These are phyloP conservation scores for Metschnikowia continentalis DNA, from an alignment of 805 yeast species.

Conservation along the genomic window DNA sequence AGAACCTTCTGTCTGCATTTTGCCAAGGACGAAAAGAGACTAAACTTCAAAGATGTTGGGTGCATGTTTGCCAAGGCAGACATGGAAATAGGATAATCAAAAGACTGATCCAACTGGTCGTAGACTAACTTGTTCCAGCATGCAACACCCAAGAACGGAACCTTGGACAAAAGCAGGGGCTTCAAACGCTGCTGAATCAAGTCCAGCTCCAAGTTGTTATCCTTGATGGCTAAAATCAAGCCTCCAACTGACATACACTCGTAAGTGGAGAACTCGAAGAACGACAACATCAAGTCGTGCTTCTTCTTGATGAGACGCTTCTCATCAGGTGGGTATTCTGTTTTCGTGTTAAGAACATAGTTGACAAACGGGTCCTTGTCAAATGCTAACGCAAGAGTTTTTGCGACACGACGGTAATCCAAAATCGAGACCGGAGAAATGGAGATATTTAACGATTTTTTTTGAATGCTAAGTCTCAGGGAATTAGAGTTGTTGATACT, in stretches of 20 bases:
- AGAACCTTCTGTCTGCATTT: slow-evolving; percentile 48
- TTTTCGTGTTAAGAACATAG: slow-evolving; percentile 40
- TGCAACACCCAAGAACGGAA: slow-evolving; percentile 52
- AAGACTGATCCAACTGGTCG: slow-evolving; percentile 21
- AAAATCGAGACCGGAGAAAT: slow-evolving; percentile 18
- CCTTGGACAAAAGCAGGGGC: slow-evolving; percentile 22
- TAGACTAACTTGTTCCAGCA: slow-evolving; percentile 38
- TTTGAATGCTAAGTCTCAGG: slow-evolving; percentile 23
- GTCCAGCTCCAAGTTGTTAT: slow-evolving; percentile 38
- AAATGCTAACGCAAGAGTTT: slow-evolving; percentile 50
- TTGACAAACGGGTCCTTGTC: slow-evolving; percentile 52
- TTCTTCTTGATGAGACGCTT: slow-evolving; percentile 25
- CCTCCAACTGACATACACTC: slow-evolving; percentile 49
- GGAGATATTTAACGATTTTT: slow-evolving; percentile 14
- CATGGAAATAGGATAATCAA: slow-evolving; percentile 19
- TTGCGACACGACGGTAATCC: slow-evolving; percentile 54
- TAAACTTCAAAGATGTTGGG: slow-evolving; percentile 33
- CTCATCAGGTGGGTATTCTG: slow-evolving; percentile 12
- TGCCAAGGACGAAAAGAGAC: slow-evolving; percentile 33
- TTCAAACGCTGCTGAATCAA: slow-evolving; percentile 23
- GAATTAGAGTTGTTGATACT: slow-evolving; percentile 16
- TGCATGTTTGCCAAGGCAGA: slow-evolving; percentile 24
- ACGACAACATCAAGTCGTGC: slow-evolving; percentile 43
- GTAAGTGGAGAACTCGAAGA: slow-evolving; percentile 51
- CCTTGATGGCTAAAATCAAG: slow-evolving; percentile 48